Evolutionary conservation across 2,329 filamentous ascomycete species (phyloP).

Genomic region (Ophiocordyceps australis): DNA sequence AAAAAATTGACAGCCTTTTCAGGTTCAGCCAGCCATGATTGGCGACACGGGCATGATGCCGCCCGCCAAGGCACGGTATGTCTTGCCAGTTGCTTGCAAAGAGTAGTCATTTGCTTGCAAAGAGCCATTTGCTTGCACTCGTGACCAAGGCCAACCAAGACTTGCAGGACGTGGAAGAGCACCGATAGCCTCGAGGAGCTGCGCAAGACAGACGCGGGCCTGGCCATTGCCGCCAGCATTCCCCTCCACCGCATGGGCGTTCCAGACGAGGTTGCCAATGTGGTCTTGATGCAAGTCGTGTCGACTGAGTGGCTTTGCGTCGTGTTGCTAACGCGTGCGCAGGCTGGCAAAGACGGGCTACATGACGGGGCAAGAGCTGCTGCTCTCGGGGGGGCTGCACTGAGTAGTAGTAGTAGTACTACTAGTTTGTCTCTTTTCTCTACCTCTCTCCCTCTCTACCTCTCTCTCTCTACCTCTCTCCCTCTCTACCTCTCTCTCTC

Average conservation of each 20-base stretch:
- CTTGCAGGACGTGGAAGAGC: slow-evolving; percentile 13
- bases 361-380: slow-evolving; percentile 10
- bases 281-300: slow-evolving; percentile 14
- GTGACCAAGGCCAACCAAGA: not conserved
- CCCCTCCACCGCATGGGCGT: slow-evolving; percentile 14
- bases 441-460: too few species aligned
- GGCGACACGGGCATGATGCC: slow-evolving; percentile 17
- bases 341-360: slow-evolving; percentile 12
- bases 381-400: slow-evolving; percentile 9
- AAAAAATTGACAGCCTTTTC: not conserved
- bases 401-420: too few species aligned
- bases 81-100: not conserved
- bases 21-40: slow-evolving; percentile 17
- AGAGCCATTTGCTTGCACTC: too few species aligned
- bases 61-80: slow-evolving; percentile 10
- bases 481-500: too few species aligned
- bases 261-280: slow-evolving; percentile 15
- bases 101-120: too few species aligned
- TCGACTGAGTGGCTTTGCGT: too few species aligned
- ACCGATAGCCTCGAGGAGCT: slow-evolving; percentile 11
- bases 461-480: too few species aligned
- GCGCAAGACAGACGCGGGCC: slow-evolving; percentile 11
- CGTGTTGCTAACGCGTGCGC: not conserved
- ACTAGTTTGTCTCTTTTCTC: too few species aligned
- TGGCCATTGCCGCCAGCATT: slow-evolving; percentile 14